A percentile compares a stretch with the other conserved stretches of the same genome.
phyloP scores from a whole-genome alignment of 345 rosid species.

The Salix arbutifolia region DNA sequence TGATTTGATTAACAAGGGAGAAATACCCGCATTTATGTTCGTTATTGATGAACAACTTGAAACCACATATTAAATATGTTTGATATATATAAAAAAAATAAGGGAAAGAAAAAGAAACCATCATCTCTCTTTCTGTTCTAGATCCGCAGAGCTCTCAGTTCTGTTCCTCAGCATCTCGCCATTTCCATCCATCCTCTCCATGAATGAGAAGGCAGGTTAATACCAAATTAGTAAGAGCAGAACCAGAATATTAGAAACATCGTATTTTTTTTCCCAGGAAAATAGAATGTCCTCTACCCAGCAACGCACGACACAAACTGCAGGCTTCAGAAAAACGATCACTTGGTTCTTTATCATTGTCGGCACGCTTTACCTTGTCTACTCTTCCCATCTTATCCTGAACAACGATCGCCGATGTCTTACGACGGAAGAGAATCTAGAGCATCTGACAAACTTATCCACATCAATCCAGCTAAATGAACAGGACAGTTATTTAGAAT shows the following conservation, averaged over 20 bases:
- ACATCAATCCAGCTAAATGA: slow-evolving; percentile 9
- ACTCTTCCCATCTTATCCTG: slow-evolving; percentile 46
- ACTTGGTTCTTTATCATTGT: slow-evolving; percentile 48
- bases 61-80: too few species aligned
- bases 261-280: background rate
- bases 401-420: slow-evolving; percentile 27
- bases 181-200: background rate
- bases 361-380: slow-evolving; percentile 43
- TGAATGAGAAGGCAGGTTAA: background rate
- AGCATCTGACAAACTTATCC: slow-evolving; percentile 26
- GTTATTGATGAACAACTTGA: too few species aligned
- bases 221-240: background rate
- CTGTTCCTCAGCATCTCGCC: too few species aligned
- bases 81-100: too few species aligned
- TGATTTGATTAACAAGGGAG: too few species aligned
- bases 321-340: slow-evolving; percentile 28
- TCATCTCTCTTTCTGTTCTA: too few species aligned
- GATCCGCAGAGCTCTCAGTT: too few species aligned
- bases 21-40: too few species aligned
- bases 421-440: slow-evolving; percentile 23
- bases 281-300: slow-evolving; percentile 18
- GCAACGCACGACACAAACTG: slow-evolving; percentile 24
- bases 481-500: slow-evolving; percentile 7
- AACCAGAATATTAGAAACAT: too few species aligned
- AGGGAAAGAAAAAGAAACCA: too few species aligned